Evolutionary conservation across 306 rosid genomes (phyloP), one percentile per base, ranked within the genome.

Genomic region (Cucumis hystrix): DNA sequence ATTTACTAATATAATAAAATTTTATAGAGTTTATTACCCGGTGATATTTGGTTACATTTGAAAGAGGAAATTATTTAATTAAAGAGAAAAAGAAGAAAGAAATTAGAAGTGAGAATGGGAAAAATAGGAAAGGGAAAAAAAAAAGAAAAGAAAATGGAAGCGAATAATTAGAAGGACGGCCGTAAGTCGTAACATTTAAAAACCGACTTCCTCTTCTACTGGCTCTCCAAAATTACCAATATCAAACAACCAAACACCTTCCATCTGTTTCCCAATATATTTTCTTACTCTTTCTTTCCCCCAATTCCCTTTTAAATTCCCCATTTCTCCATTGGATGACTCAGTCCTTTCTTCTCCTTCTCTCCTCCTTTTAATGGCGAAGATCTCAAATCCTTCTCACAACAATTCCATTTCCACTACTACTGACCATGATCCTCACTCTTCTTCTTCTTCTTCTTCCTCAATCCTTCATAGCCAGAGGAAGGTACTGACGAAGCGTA

Each of bases 291-390:
- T 18, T 35, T 54, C 54, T 58, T 37, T 57, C 35, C 43, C 28
- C 52, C 35, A 33, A 33, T 54, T n/a, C 54, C 78, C 52, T 74
- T 57, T 49, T 25, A 47, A 71, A 12, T 71, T 49, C 8, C 76
- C 60, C 14, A 33, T 33, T 45, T 71, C 28, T 71, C 76, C 43
- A 71, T 71, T 49, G 59, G 59, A 69, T 23, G 75, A 69, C 57
- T 69, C 37, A 8, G 57, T 74, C 78, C 4, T 56, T 74, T 74
- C 49, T 33, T 49, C 60, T 45, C 66, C 66, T 75, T 14, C 66
- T 75, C 78, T 23, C 6, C 52, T 56, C 37, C 12, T 49, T 68
- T 82, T 76, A 67, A 89, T 93, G 98, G 97, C 87, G 8, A 93
- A 89, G 79, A 79, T 55, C 79, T 88, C 97, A 77, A 85, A 80